Evolutionary conservation across 1,284 basidiomycete species (phyloP).

Genomic region (Clitocybe nebularis): DNA sequence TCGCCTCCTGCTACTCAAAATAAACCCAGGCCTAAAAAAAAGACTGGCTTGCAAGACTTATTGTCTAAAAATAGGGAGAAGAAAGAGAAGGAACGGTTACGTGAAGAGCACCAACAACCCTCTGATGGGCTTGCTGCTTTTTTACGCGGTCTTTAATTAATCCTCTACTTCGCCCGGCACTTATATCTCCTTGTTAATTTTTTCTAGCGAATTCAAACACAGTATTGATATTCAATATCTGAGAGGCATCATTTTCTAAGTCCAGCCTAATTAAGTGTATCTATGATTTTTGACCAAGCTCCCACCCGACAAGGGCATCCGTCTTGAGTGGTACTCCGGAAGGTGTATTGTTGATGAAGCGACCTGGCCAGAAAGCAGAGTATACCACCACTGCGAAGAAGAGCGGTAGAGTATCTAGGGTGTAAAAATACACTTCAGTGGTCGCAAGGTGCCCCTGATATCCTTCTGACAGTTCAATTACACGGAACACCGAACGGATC

Average conservation of each 20-base stretch:
- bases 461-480: constrained; percentile 61
- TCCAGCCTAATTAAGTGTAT: no score
- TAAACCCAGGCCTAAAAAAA: constrained; percentile 40
- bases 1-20: constrained; percentile 8
- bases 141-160: constrained; percentile 40
- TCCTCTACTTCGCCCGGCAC: background rate
- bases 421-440: constrained; percentile 60
- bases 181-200: no score
- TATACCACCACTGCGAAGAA: constrained; percentile 54
- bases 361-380: constrained; percentile 54
- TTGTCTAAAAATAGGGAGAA: constrained; percentile 53
- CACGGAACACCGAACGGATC: constrained; percentile 66
- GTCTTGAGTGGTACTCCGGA: no score
- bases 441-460: constrained; percentile 56
- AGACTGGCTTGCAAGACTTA: constrained; percentile 53
- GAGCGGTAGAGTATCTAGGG: constrained; percentile 62
- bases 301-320: no score
- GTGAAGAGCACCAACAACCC: constrained; percentile 20
- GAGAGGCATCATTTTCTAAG: no score
- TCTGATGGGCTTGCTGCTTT: constrained; percentile 52
- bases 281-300: no score
- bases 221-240: no score
- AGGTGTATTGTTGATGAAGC: constrained; percentile 39
- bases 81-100: constrained; percentile 36
- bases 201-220: no score